phyloP scores from a whole-genome alignment of 441 rosid genomes.

The Cnidoscolus chayamansa region DNA sequence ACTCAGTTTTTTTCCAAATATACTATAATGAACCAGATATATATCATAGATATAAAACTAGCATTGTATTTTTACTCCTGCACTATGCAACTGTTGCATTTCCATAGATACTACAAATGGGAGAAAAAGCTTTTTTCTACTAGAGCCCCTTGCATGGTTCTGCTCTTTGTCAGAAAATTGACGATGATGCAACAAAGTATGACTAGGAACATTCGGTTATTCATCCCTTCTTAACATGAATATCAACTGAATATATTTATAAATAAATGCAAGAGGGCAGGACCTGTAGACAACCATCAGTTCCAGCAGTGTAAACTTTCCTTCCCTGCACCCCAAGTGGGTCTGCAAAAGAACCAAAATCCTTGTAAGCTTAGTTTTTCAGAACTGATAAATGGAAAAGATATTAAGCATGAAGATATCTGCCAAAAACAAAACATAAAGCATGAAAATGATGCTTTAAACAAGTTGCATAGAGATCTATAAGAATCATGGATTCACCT shows the following conservation, averaged over 20 bases:
- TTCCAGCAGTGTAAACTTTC: constrained; percentile 55
- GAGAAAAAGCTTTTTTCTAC: background rate
- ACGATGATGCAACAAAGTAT: background rate
- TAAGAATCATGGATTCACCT: constrained; percentile 41
- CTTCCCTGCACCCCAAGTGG: constrained; percentile 94
- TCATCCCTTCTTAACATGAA: background rate
- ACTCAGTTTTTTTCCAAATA: background rate
- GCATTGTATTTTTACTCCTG: background rate
- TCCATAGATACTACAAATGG: background rate
- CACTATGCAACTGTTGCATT: background rate
- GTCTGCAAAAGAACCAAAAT: constrained; percentile 48
- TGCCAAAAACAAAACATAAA: constrained; percentile 3
- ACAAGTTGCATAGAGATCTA: background rate
- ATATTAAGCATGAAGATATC: background rate
- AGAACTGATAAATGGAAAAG: background rate
- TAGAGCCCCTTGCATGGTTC: too few species aligned
- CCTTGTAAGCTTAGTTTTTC: constrained; percentile 18
- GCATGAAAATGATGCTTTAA: background rate
- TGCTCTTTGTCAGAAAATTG: too few species aligned
- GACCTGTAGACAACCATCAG: constrained; percentile 70
- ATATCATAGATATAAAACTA: background rate
- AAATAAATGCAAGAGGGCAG: constrained; percentile 15
- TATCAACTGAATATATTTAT: constrained; percentile 2
- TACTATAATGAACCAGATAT: background rate
- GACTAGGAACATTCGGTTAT: background rate